Percentiles rank a stretch among this genome's conserved stretches.
These are phyloP conservation scores for Psilocybe cubensis DNA, from an alignment of 768 basidiomycete genomes.

Conservation along the genomic window DNA sequence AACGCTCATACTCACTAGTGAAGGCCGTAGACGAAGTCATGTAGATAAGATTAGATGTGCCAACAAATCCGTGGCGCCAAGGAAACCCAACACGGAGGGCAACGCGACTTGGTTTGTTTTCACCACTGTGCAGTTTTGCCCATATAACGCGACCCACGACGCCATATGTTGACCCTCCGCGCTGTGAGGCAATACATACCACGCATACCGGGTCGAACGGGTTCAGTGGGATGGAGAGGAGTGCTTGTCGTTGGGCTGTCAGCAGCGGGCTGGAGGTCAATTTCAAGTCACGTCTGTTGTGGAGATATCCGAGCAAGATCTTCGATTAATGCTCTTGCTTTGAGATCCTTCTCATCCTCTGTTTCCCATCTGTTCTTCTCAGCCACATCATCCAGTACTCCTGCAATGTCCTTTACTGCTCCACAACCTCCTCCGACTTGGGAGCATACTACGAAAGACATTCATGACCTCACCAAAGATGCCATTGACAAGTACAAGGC, in stretches of 20 bases:
- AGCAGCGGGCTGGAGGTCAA: constrained; percentile 42
- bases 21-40: neutral
- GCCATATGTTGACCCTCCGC: constrained; percentile 33
- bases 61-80: constrained; percentile 10
- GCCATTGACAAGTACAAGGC: constrained; percentile 59
- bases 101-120: neutral
- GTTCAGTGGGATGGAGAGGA: constrained; percentile 39
- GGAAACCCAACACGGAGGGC: too few species aligned
- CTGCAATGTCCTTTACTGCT: constrained; percentile 54
- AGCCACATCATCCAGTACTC: constrained; percentile 26
- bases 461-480: constrained; percentile 58
- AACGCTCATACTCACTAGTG: too few species aligned
- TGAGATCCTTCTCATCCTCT: constrained; percentile 34
- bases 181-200: constrained; percentile 28
- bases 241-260: constrained; percentile 43
- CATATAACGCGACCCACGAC: constrained; percentile 6
- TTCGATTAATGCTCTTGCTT: constrained; percentile 23
- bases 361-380: constrained; percentile 31
- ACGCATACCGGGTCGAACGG: constrained; percentile 24
- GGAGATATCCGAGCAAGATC: constrained; percentile 44
- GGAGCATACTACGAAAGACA: constrained; percentile 67
- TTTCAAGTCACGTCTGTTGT: constrained; percentile 35
- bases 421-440: constrained; percentile 71
- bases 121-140: neutral
- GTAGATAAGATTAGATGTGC: constrained; percentile 35